phyloP scores from a whole-genome alignment of 2,329 filamentous ascomycete species.

The Botryosphaeria agaves region DNA sequence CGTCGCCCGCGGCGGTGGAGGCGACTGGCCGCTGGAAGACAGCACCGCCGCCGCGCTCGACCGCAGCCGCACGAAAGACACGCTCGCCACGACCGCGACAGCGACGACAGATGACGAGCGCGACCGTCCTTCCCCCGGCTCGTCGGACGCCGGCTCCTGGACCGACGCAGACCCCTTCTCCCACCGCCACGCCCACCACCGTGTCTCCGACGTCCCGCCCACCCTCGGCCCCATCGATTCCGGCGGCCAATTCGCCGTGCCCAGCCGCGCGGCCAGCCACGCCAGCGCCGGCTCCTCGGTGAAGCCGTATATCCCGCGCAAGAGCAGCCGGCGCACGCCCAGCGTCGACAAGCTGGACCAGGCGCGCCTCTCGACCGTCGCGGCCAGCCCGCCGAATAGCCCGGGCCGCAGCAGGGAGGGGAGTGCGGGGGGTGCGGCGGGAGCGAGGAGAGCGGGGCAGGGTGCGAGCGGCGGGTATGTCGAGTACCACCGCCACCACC shows the following conservation, averaged over 20 bases:
- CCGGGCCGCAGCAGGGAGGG: too few relatives aligned
- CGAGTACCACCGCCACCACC: too few relatives aligned
- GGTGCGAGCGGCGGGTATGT: too few relatives aligned
- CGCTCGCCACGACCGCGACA: conserved; percentile 17
- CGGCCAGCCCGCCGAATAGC: too few relatives aligned
- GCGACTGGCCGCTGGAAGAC: too few relatives aligned
- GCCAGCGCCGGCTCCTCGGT: conserved; percentile 29
- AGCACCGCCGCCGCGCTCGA: not conserved
- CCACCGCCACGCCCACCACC: conserved; percentile 11
- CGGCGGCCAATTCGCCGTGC: conserved; percentile 42
- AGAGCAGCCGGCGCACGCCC: conserved; percentile 9
- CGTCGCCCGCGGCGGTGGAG: too few relatives aligned
- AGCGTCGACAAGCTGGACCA: too few relatives aligned
- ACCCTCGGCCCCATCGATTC: conserved; percentile 42
- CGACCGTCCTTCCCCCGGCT: not conserved
- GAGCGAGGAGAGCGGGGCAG: too few relatives aligned
- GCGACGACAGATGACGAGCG: conserved; percentile 5
- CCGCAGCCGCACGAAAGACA: conserved; percentile 32
- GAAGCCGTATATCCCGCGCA: conserved; percentile 23
- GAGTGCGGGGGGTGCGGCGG: too few relatives aligned
- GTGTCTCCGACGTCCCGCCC: conserved; percentile 34
- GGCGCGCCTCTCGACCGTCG: too few relatives aligned
- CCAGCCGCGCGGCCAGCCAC: conserved; percentile 44
- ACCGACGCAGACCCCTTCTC: conserved; percentile 29
- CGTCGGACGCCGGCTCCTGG: conserved; percentile 11